Conservation (phyloP, 2,329 filamentous ascomycete genomes). For the Camptophora hylomeconis region DNA sequence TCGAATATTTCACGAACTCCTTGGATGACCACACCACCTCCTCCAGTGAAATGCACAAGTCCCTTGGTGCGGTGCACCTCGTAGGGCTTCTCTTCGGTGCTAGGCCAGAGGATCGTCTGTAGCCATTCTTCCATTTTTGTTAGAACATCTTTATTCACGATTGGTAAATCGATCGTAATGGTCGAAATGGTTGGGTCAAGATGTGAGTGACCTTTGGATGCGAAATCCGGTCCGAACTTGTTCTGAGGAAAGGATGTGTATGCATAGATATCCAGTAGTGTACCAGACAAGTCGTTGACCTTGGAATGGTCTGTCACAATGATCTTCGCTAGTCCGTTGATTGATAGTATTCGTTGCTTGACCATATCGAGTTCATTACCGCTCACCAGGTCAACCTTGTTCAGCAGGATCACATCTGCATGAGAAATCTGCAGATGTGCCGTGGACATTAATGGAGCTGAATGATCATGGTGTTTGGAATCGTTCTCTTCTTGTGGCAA, state of each 20-base stretch:
- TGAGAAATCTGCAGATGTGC: conserved; percentile 95
- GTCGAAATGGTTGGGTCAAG: conserved; percentile 84
- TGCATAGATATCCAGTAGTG: conserved; percentile 79
- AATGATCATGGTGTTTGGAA: conserved; percentile 23
- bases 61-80: conserved; percentile 87
- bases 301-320: conserved; percentile 68
- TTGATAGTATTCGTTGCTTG: conserved; percentile 58
- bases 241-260: conserved; percentile 65
- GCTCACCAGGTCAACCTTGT: conserved; percentile 79
- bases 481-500: conserved; percentile 34
- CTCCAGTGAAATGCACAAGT: conserved; percentile 52
- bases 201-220: conserved; percentile 72
- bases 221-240: conserved; percentile 45
- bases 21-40: conserved; percentile 64
- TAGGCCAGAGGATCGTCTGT: conserved; percentile 61
- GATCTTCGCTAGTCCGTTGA: conserved; percentile 80
- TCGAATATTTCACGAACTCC: conserved; percentile 92
- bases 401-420: conserved; percentile 86
- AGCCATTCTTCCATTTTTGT: conserved; percentile 66
- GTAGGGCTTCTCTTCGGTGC: conserved; percentile 32
- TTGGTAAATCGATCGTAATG: conserved; percentile 54
- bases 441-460: conserved; percentile 67
- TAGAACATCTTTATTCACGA: conserved; percentile 46
- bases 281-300: conserved; percentile 70
- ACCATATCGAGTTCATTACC: conserved; percentile 56